Evolutionary conservation across 768 basidiomycete genomes (phyloP).

Genomic region (Coprinopsis sp.): DNA sequence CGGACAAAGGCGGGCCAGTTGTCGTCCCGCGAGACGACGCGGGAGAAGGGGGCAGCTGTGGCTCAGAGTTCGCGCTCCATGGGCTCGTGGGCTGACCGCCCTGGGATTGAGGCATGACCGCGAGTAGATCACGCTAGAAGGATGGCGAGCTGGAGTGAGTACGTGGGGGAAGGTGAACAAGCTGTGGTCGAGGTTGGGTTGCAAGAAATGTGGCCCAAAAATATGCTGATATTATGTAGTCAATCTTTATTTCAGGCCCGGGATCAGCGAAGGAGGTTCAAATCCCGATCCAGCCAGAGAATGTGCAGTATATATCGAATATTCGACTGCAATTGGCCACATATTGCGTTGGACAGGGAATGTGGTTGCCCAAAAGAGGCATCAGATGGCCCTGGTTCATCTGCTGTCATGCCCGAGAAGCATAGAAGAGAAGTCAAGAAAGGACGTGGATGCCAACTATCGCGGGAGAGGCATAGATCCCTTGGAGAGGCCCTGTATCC

Average conservation of each 20-base stretch:
- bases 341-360: background rate
- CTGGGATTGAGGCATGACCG: conserved; percentile 42
- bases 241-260: too few relatives aligned
- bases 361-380: conserved; percentile 17
- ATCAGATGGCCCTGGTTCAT: conserved; percentile 30
- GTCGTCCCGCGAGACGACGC: conserved; percentile 34
- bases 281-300: too few relatives aligned
- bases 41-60: conserved; percentile 50
- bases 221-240: too few relatives aligned
- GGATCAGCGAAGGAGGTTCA: too few relatives aligned
- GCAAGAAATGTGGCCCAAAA: too few relatives aligned
- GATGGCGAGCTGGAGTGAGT: conserved; percentile 14
- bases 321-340: too few relatives aligned
- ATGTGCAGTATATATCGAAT: too few relatives aligned
- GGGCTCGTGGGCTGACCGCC: conserved; percentile 37
- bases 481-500: too few relatives aligned
- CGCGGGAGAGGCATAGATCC: conserved; percentile 10
- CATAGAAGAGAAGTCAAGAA: conserved; percentile 4
- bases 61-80: conserved; percentile 75
- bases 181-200: too few relatives aligned
- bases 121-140: conserved; percentile 14
- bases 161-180: too few relatives aligned
- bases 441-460: conserved; percentile 1
- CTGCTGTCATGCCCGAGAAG: conserved; percentile 45
- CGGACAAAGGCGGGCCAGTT: conserved; percentile 6